Conservation (phyloP, 768 basidiomycete species). For the Trametes punicea region DNA sequence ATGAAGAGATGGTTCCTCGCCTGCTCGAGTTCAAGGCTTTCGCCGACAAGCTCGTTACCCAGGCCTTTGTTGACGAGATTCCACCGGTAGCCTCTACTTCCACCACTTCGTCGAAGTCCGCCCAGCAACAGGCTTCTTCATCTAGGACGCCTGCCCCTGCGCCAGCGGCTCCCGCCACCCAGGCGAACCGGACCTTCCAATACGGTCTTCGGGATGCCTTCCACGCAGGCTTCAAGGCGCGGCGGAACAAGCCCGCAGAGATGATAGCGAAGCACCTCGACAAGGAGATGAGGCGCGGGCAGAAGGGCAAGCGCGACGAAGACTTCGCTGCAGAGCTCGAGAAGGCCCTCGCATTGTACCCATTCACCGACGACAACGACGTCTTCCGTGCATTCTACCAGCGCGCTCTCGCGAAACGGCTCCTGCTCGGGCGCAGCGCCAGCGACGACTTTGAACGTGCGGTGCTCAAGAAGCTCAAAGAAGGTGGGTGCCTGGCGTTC, state of each 20-base stretch:
- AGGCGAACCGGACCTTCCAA: constrained; percentile 51
- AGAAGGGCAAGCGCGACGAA: constrained; percentile 60
- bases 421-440: constrained; percentile 81
- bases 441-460: constrained; percentile 83
- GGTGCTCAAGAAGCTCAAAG: constrained; percentile 83
- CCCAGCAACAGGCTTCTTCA: neutral
- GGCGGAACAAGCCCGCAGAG: constrained; percentile 83
- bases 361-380: constrained; percentile 89
- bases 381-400: constrained; percentile 93
- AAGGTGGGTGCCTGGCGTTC: constrained; percentile 47
- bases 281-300: constrained; percentile 81
- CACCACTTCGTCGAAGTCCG: neutral
- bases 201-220: constrained; percentile 76
- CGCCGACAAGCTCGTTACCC: constrained; percentile 46
- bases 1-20: constrained; percentile 75
- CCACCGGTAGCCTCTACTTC: constrained; percentile 19
- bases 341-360: constrained; percentile 67
- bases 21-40: constrained; percentile 67
- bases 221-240: constrained; percentile 65
- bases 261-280: constrained; percentile 93
- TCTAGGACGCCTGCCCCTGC: constrained; percentile 31
- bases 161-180: constrained; percentile 22
- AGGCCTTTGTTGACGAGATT: constrained; percentile 52
- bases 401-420: constrained; percentile 80
- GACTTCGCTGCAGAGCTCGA: constrained; percentile 65